Percentiles rank a stretch among this genome's conserved stretches.
Evolutionary conservation across 2,329 filamentous ascomycete species (phyloP).

Genomic region (Beauveria varroae): DNA sequence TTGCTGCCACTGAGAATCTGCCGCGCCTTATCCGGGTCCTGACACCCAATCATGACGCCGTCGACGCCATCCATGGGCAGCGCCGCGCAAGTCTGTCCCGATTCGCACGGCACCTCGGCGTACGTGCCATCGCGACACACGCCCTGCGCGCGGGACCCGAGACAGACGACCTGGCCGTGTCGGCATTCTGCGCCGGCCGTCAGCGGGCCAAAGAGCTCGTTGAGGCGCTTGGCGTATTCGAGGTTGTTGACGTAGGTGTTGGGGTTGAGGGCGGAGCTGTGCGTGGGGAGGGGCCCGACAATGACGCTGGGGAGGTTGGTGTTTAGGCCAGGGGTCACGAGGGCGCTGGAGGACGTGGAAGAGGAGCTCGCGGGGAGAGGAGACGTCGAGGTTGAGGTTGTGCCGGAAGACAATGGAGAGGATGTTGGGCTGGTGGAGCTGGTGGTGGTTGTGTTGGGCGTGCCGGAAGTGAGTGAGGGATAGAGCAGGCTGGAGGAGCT

Average conservation of each 20-base stretch:
- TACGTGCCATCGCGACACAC: slow-evolving; percentile 38
- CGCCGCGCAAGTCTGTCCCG: slow-evolving; percentile 39
- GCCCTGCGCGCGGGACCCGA: not conserved
- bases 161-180: slow-evolving; percentile 24
- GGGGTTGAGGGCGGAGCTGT: slow-evolving; percentile 33
- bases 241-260: slow-evolving; percentile 38
- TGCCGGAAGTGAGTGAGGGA: not conserved
- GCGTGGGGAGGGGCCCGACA: slow-evolving; percentile 24
- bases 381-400: not conserved
- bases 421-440: not conserved
- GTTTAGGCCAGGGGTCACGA: slow-evolving; percentile 27
- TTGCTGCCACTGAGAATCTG: slow-evolving; percentile 30
- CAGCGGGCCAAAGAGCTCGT: slow-evolving; percentile 37
- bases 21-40: slow-evolving; percentile 31
- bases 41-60: slow-evolving; percentile 44
- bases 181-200: slow-evolving; percentile 35
- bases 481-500: not conserved
- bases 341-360: not conserved
- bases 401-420: not conserved
- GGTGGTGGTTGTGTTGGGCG: not conserved
- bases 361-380: not conserved
- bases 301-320: slow-evolving; percentile 35
- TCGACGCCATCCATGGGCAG: slow-evolving; percentile 42
- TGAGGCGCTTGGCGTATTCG: slow-evolving; percentile 35
- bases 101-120: slow-evolving; percentile 30